A percentile compares a stretch with the other conserved stretches of the same genome.
Conservation (phyloP, 345 rosid species). For the Erucastrum elatum region DNA sequence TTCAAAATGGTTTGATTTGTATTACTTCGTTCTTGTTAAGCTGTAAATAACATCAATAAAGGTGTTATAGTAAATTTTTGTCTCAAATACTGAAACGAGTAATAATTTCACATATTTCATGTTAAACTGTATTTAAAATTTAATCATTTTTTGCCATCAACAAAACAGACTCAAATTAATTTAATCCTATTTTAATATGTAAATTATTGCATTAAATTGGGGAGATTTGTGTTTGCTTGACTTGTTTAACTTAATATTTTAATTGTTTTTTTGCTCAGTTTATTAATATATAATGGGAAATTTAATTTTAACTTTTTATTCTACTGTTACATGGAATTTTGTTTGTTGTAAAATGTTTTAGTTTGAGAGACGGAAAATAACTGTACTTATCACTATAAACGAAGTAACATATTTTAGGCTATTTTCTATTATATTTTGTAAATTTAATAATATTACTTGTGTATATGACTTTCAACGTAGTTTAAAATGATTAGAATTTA, state of each 20-base stretch:
- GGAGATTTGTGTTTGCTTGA: background rate
- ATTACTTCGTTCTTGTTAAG: background rate
- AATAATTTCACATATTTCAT: background rate
- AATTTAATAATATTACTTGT: background rate
- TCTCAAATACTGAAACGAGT: background rate
- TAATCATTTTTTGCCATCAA: background rate
- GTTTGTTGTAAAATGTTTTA: background rate
- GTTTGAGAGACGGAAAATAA: background rate
- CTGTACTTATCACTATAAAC: background rate
- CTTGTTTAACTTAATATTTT: background rate
- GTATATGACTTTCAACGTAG: background rate
- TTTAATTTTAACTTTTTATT: background rate
- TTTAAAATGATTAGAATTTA: background rate
- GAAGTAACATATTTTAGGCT: background rate
- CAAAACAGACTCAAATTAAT: too few species aligned
- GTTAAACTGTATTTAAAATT: background rate
- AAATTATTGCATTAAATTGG: background rate
- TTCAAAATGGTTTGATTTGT: background rate
- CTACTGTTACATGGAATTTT: background rate
- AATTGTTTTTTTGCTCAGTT: background rate
- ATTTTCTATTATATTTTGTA: background rate
- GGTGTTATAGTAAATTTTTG: background rate
- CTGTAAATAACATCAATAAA: background rate
- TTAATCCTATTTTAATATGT: background rate
- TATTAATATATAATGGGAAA: background rate